phyloP scores from a whole-genome alignment of 148 eudicot species.

The Polygonum aviculare region DNA sequence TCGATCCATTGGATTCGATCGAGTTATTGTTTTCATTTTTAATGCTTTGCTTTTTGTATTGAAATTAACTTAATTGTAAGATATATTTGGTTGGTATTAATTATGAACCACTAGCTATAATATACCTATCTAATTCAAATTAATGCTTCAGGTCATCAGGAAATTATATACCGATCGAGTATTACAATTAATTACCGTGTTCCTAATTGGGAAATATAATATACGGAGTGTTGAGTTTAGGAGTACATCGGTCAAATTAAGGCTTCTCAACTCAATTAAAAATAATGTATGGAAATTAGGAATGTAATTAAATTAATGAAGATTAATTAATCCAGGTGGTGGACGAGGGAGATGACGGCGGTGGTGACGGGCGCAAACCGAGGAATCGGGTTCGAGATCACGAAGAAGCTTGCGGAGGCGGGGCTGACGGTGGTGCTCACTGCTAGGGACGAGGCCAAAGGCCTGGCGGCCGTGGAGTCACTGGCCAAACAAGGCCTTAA shows the following conservation, averaged over 20 bases:
- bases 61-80: background rate
- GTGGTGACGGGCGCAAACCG: slow-evolving; percentile 86
- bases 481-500: slow-evolving; percentile 21
- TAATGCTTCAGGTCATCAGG: no score
- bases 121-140: no score
- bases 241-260: background rate
- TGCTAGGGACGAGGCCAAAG: slow-evolving; percentile 48
- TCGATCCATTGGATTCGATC: no score
- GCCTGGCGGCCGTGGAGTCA: slow-evolving; percentile 40
- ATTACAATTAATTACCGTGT: no score
- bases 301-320: no score
- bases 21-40: background rate
- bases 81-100: background rate
- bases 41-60: background rate
- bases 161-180: no score
- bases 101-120: no score
- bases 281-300: no score
- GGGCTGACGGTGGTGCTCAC: slow-evolving; percentile 76
- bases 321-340: slow-evolving; percentile 43
- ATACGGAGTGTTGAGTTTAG: background rate
- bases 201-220: background rate
- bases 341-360: slow-evolving; percentile 72
- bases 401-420: slow-evolving; percentile 47
- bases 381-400: slow-evolving; percentile 71
- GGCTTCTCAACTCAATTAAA: background rate